phyloP scores from a whole-genome alignment of 2,329 filamentous ascomycete species.

The Incumbomyces delicatus region DNA sequence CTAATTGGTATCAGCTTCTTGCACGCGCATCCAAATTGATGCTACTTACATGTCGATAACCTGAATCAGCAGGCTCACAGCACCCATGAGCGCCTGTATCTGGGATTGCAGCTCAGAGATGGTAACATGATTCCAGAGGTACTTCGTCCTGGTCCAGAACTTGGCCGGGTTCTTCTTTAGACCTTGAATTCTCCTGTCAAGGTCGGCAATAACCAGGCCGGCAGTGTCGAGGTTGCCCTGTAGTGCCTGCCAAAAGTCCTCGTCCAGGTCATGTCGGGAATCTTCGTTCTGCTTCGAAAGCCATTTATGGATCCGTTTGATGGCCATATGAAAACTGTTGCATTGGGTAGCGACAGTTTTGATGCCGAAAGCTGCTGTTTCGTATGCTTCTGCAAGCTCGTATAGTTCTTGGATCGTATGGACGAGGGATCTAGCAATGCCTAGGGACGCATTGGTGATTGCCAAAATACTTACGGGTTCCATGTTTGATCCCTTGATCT shows the following conservation, averaged over 20 bases:
- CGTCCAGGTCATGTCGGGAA: neutral
- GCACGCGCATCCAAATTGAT: too few species aligned
- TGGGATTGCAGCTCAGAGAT: conserved; percentile 6
- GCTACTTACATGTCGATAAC: conserved; percentile 4
- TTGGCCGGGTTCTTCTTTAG: conserved; percentile 3
- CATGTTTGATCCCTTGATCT: neutral
- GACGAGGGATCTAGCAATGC: conserved; percentile 1
- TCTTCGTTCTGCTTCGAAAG: conserved; percentile 1
- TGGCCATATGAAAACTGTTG: conserved; percentile 1
- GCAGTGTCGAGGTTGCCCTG: neutral
- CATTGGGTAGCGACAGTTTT: conserved; percentile 4
- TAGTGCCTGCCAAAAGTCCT: conserved; percentile 4
- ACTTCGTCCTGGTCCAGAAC: conserved; percentile 3
- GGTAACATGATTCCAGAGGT: conserved; percentile 1
- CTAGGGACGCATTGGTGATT: conserved; percentile 1
- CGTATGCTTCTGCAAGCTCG: conserved; percentile 4
- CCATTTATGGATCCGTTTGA: conserved; percentile 3
- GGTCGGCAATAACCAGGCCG: neutral
- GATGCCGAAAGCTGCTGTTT: conserved; percentile 4
- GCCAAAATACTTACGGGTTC: neutral
- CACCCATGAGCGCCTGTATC: conserved; percentile 2
- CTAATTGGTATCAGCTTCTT: too few species aligned
- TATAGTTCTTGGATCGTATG: conserved; percentile 5
- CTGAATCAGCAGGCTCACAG: neutral
- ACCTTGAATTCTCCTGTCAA: neutral